phyloP scores from a whole-genome alignment of 306 rosid species.

The Morella rubra region DNA sequence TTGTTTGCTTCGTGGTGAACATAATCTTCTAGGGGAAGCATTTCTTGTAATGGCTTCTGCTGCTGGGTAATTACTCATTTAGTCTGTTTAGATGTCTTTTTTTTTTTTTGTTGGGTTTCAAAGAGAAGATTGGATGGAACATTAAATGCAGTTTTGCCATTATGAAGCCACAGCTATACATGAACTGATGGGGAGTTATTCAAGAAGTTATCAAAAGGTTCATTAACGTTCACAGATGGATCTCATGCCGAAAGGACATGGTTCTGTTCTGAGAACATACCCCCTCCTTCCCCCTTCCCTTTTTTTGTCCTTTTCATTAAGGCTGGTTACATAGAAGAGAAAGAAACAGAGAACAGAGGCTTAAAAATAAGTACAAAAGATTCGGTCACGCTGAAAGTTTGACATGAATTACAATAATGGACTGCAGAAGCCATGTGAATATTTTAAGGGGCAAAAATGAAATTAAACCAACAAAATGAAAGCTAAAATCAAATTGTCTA shows the following conservation, averaged over 20 bases:
- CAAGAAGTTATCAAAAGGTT: slow-evolving; percentile 64
- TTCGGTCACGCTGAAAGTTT: neutral
- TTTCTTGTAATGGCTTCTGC: slow-evolving; percentile 96
- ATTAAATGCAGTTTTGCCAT: no score
- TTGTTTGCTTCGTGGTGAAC: slow-evolving; percentile 84
- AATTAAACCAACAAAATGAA: neutral
- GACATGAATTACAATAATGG: neutral
- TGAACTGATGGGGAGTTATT: slow-evolving; percentile 71
- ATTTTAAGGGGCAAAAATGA: neutral
- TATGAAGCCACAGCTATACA: no score
- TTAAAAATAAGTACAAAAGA: neutral
- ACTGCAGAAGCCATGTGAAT: neutral
- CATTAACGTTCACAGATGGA: slow-evolving; percentile 44
- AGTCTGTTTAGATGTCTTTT: slow-evolving; percentile 19
- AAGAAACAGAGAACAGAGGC: neutral
- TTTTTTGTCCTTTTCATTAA: neutral
- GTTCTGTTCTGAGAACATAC: no score
- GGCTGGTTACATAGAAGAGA: neutral
- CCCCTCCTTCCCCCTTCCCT: neutral
- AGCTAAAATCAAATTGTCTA: neutral
- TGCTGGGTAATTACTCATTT: slow-evolving; percentile 70
- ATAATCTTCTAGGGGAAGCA: slow-evolving; percentile 96
- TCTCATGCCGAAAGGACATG: no score
- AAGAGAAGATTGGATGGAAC: no score
- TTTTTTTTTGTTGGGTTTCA: no score